Evolutionary conservation across 164 flowering plant species (phyloP).

Genomic region (Magnolia changhungtana): DNA sequence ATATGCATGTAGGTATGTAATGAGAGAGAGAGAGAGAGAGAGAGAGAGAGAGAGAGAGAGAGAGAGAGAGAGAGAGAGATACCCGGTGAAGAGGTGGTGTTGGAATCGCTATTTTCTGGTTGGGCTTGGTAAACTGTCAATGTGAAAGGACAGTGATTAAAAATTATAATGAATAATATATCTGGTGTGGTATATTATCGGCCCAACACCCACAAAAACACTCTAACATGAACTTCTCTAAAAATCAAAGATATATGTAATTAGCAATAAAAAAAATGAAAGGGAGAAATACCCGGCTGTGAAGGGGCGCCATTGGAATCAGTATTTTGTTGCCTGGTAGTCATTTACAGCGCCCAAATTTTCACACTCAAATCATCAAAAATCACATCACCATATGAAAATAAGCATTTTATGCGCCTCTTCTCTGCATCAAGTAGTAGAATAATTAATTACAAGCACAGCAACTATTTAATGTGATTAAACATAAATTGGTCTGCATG

Average conservation of each 20-base stretch:
- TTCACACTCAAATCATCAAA: constrained; percentile 15
- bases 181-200: background rate
- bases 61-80: background rate
- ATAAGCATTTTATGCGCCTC: constrained; percentile 12
- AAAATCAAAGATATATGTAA: background rate
- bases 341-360: constrained; percentile 18
- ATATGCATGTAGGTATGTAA: too few species aligned
- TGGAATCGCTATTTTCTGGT: background rate
- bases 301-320: background rate
- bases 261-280: background rate
- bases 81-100: background rate
- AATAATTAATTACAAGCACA: background rate
- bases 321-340: constrained; percentile 16
- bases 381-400: constrained; percentile 11
- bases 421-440: constrained; percentile 7
- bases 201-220: background rate
- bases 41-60: background rate
- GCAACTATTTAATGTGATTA: background rate
- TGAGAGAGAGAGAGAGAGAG: too few species aligned
- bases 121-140: background rate
- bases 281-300: background rate
- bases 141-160: background rate
- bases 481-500: background rate
- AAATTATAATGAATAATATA: too few species aligned
- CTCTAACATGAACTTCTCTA: background rate